Evolutionary conservation across 2,329 filamentous ascomycete genomes (phyloP), one percentile per base, ranked within the genome.

Genomic region (Sporothrix inflata): DNA sequence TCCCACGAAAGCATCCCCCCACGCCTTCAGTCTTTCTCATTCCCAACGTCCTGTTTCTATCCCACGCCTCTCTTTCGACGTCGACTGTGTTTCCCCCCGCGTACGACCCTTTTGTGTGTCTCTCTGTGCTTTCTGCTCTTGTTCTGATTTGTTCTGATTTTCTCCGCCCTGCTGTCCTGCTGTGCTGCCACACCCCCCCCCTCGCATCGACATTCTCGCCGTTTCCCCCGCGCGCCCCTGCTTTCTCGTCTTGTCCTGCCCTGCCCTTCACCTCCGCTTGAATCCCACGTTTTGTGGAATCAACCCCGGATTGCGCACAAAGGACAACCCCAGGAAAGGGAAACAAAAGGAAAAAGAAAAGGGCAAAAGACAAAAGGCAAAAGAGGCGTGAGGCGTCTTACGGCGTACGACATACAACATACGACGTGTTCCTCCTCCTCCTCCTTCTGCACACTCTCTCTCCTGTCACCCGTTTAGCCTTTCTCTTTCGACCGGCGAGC

Each of bases 241-340:
- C 34, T 42, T 40, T 42, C n/a, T 51, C 63, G 21, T 67, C 27
- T 12, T 57, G 53, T 34, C 53, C 53, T 57, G 61, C 12, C 27
- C 16, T 27, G 12, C 21, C 21, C 45, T 27, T 16, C 61, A 19
- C n/a, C 40, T 45, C n/a, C 40, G 38, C 40, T 45, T 65, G 14
- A 9, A 21, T 53, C 47, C 65, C 65, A 68, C 65, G 65, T 40
- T 68, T 68, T 68, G 47, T 68, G 47, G 47, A 21, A 49, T 51
- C 65, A 34, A 51, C 65, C 65, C 63, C 63, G 34, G 66, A 45
- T 69, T 55, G 30, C 66, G 66, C 66, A 57, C 47, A 69, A 68
- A 68, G 19, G 49, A 21, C 5, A 61, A 40, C 27, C 49, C 63
- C 45, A 51, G 24, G 19, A 40, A n/a, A 24, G 9, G n/a, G 34